These are phyloP conservation scores for Candida anutae DNA, from an alignment of 1,139 yeast species.

Conservation along the genomic window DNA sequence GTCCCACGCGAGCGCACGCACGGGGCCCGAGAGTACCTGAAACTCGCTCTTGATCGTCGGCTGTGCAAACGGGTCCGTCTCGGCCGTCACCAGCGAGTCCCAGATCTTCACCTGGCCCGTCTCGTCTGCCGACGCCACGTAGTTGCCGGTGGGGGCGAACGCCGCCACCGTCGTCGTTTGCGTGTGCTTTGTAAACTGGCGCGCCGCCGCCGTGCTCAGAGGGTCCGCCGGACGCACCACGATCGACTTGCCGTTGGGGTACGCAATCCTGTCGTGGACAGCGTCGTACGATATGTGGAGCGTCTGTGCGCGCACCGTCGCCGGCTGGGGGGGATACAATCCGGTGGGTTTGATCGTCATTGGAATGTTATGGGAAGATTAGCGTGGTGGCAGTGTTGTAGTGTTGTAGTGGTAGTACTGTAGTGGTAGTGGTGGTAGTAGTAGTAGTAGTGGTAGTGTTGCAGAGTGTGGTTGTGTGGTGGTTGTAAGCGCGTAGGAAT, in stretches of 20 bases:
- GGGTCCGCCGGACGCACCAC: constrained; percentile 58
- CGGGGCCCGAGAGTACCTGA: constrained; percentile 73
- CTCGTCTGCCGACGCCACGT: constrained; percentile 88
- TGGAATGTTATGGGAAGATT: no score
- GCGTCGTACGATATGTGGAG: constrained; percentile 71
- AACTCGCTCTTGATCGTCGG: constrained; percentile 71
- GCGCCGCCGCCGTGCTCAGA: constrained; percentile 24
- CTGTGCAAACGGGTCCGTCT: constrained; percentile 28
- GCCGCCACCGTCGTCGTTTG: constrained; percentile 57
- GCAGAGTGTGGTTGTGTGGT: no score
- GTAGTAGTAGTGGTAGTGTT: no score
- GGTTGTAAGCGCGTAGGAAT: no score
- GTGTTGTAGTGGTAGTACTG: no score
- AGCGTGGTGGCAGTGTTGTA: no score
- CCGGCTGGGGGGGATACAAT: constrained; percentile 67
- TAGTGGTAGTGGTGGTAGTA: no score
- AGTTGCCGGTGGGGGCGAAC: constrained; percentile 84
- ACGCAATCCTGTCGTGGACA: constrained; percentile 61
- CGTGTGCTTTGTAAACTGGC: constrained; percentile 75
- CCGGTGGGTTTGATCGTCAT: constrained; percentile 23
- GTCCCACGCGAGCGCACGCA: constrained; percentile 88
- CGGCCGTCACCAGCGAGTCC: constrained; percentile 45
- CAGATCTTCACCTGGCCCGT: constrained; percentile 82
- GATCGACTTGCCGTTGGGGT: constrained; percentile 76
- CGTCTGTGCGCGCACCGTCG: constrained; percentile 62